Evolutionary conservation across 2,329 filamentous ascomycete species (phyloP).

Genomic region (Phialophora verrucosa): DNA sequence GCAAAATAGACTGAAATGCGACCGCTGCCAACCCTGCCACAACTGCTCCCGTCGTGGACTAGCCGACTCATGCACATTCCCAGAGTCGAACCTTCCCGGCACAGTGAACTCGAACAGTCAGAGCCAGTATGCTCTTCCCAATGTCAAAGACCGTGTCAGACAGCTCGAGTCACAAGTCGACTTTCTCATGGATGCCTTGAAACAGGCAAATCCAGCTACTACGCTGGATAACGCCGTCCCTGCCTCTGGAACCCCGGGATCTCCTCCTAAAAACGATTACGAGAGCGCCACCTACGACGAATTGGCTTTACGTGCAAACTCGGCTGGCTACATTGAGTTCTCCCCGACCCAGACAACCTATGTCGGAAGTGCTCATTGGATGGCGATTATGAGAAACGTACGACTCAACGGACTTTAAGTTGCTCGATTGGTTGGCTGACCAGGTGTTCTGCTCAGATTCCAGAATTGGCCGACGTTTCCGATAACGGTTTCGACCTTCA

Average conservation of each 20-base stretch:
- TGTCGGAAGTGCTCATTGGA: conserved; percentile 33
- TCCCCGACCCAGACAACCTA: conserved; percentile 47
- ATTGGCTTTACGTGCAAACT: not conserved
- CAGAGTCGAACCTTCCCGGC: conserved; percentile 43
- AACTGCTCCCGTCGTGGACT: conserved; percentile 73
- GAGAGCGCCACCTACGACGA: not conserved
- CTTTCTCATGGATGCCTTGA: conserved; percentile 23
- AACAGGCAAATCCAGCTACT: not conserved
- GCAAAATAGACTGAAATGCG: conserved; percentile 50
- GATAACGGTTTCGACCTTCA: not conserved
- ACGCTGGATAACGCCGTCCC: not conserved
- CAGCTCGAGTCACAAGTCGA: conserved; percentile 35
- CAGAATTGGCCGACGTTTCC: conserved; percentile 17
- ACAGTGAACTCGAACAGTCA: not conserved
- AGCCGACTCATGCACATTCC: conserved; percentile 81
- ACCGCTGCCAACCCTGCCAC: conserved; percentile 48
- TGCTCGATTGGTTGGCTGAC: not conserved
- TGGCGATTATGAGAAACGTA: conserved; percentile 15
- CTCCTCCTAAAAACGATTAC: not conserved
- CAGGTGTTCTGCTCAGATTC: conserved; percentile 13
- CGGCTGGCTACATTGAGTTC: conserved; percentile 45
- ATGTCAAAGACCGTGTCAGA: conserved; percentile 31
- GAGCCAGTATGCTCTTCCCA: not conserved
- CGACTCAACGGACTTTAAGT: not conserved
- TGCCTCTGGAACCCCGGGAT: not conserved